Conservation (phyloP, 305 asterid species). For the Fraxinus paxiana region DNA sequence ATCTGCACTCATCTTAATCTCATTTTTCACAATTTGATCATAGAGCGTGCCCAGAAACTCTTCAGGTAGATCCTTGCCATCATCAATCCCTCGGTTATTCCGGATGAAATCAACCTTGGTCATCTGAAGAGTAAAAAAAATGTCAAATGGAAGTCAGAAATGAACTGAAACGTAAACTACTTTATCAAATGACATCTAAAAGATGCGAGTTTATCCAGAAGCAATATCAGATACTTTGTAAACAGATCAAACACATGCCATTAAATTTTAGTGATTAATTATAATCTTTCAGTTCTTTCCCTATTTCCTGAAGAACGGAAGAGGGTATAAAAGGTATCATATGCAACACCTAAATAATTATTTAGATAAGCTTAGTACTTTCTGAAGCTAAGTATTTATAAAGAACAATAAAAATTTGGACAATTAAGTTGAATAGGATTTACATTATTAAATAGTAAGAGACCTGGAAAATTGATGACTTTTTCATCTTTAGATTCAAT, state of each 20-base stretch:
- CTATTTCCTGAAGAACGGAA: not conserved
- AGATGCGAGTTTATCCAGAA: not conserved
- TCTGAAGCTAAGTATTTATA: not conserved
- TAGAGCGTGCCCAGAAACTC: conserved; percentile 83
- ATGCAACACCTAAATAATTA: not conserved
- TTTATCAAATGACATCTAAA: conserved; percentile 17
- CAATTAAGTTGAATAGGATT: not conserved
- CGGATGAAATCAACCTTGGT: conserved; percentile 92
- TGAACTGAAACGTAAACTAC: conserved; percentile 16
- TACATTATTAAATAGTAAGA: not conserved
- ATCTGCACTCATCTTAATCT: conserved; percentile 89
- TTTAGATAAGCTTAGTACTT: not conserved
- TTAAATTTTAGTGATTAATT: not conserved
- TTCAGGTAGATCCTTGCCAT: conserved; percentile 90
- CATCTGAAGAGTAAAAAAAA: conserved; percentile 65
- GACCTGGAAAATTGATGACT: not conserved
- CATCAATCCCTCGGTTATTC: conserved; percentile 95
- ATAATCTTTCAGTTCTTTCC: conserved; percentile 4
- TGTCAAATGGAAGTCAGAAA: conserved; percentile 31
- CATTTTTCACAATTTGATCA: conserved; percentile 88
- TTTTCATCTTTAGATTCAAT: not conserved
- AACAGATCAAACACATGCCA: not conserved
- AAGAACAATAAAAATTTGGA: not conserved
- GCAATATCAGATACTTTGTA: conserved; percentile 1
- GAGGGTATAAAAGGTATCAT: conserved; percentile 2